A percentile compares a stretch with the other conserved stretches of the same genome.
Evolutionary conservation across 202 grass and related monocot genomes (phyloP).

Genomic region (Tripidium arundinaceum): DNA sequence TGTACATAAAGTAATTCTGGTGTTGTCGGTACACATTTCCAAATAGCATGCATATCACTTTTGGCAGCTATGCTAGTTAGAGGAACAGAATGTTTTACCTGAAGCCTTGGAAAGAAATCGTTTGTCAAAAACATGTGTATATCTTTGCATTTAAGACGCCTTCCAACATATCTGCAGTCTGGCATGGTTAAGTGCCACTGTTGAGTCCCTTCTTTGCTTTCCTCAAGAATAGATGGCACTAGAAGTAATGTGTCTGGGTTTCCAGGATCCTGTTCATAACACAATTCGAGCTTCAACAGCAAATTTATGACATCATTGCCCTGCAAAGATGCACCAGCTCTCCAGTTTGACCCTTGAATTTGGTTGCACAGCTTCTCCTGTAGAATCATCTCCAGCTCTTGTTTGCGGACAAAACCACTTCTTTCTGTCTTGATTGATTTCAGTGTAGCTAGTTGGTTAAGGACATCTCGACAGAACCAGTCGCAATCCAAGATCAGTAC

Average conservation of each 20-base stretch:
- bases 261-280: conserved; percentile 85
- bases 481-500: conserved; percentile 72
- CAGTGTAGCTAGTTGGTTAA: conserved; percentile 45
- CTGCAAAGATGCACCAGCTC: conserved; percentile 51
- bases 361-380: conserved; percentile 45
- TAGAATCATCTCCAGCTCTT: conserved; percentile 71
- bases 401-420: conserved; percentile 63
- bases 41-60: background rate
- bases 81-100: conserved; percentile 42
- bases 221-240: conserved; percentile 68
- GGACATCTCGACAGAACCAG: conserved; percentile 68
- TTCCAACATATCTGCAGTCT: conserved; percentile 66
- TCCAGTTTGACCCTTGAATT: conserved; percentile 51
- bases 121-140: conserved; percentile 64
- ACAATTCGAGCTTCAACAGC: conserved; percentile 72
- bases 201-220: conserved; percentile 43
- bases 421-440: conserved; percentile 50
- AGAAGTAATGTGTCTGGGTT: conserved; percentile 68
- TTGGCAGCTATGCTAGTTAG: background rate
- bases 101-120: conserved; percentile 82
- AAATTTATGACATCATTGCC: conserved; percentile 74
- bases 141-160: conserved; percentile 69
- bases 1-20: background rate
- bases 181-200: conserved; percentile 52
- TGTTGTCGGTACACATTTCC: background rate